A percentile compares a stretch with the other conserved stretches of the same genome.
Conservation (phyloP, 2,329 filamentous ascomycete genomes). For the Lanzia echinophila region DNA sequence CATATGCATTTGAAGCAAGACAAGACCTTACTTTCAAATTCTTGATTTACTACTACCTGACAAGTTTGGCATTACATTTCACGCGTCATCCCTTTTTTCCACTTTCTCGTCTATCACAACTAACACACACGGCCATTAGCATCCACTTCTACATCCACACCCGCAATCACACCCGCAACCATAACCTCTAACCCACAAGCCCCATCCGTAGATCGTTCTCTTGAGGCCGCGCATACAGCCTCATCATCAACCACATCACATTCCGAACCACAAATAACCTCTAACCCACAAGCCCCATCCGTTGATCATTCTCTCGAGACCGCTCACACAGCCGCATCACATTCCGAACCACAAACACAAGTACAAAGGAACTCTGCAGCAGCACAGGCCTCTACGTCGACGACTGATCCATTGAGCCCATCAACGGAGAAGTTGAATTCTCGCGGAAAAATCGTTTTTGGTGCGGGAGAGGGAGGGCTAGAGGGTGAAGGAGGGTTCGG, state of each 20-base stretch:
- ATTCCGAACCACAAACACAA: background rate
- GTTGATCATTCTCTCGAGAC: background rate
- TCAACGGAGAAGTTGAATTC: background rate
- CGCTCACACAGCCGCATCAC: conserved; percentile 11
- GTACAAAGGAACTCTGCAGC: background rate
- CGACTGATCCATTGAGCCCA: background rate
- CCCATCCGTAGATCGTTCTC: background rate
- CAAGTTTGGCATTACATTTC: background rate
- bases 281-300: background rate
- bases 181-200: conserved; percentile 8
- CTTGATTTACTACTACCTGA: background rate
- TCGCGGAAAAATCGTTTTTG: conserved; percentile 14
- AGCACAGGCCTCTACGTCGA: background rate
- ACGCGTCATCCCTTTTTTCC: background rate
- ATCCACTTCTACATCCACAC: background rate
- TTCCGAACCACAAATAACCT: conserved; percentile 7
- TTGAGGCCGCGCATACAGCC: conserved; percentile 13
- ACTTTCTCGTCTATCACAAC: background rate
- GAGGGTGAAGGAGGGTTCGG: conserved; percentile 3
- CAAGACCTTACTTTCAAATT: background rate
- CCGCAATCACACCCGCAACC: background rate
- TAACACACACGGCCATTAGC: background rate
- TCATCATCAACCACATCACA: conserved; percentile 6
- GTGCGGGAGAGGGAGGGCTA: conserved; percentile 1
- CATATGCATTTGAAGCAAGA: too few species aligned